Evolutionary conservation across 345 rosid genomes (phyloP), one percentile per base, ranked within the genome.

Genomic region (Cardamine chenopodiifolia): DNA sequence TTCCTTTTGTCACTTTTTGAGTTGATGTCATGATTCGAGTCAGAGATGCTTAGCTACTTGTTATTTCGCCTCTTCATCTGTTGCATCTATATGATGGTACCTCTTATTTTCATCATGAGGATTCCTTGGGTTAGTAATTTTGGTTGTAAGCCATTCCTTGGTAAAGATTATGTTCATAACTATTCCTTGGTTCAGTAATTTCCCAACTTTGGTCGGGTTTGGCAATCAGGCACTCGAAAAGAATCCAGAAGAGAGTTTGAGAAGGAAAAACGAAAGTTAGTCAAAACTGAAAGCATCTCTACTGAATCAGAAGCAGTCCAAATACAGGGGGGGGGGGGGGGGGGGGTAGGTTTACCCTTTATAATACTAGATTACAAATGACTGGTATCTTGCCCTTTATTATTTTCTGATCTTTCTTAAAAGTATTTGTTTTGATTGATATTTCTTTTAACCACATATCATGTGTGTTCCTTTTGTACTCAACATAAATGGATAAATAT

Each of bases 161-260:
- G 53, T 22, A 68, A 55, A 39, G 62, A 28, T 31, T 28, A 40
- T 55, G 64, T 55, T 31, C 47, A 42, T 55, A 12, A 22, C 28
- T 48, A 34, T 32, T 68, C 35, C 54, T 20, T 26, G 11, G 45
- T 70, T 59, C 48, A 70, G 56, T 20, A 39, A 17, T n/a, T 35
- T 79, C 98, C 98, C 26, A 85, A 90, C 72, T 92, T 95, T 78
- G 98, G 98, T 72, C 86, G 98, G 68, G 98, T 96, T 74, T 96
- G 99, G 98, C 95, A 95, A 75, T 88, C 94, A 55, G 98, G 97
- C 65, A 85, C 87, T 73, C 78, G 97, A 44, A 96, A 83, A 79
- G 96, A 90, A 81, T 92, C 97, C 19, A 84, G 94, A 74, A 92
- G 88, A 83, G 93, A 96, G 79, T 92, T 88, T 81, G 93, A 90